Conservation (phyloP, 495 filamentous ascomycete genomes). For the Aspergillus egyptiacus region DNA sequence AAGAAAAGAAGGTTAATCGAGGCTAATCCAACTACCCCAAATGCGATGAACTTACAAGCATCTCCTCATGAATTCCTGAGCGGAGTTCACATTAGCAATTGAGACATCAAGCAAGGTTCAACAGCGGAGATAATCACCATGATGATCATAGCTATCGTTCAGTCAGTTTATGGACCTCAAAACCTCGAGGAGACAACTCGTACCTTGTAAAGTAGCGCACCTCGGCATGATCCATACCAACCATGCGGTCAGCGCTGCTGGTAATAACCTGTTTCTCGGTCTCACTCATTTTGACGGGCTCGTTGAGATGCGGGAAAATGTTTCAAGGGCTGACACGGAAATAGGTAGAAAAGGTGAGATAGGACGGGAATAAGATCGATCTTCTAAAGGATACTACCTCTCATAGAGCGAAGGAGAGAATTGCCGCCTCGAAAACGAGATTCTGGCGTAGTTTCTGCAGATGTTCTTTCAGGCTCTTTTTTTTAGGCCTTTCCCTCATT, state of each 20-base stretch:
- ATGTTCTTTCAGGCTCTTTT: conserved; percentile 22
- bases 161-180: conserved; percentile 27
- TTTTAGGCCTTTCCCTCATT: conserved; percentile 20
- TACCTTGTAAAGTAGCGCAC: conserved; percentile 97
- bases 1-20: conserved; percentile 13
- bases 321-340: neutral
- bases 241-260: conserved; percentile 48
- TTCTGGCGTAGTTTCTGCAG: conserved; percentile 4
- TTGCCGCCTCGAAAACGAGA: conserved; percentile 4
- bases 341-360: neutral
- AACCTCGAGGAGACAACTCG: conserved; percentile 23
- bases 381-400: conserved; percentile 7
- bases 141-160: conserved; percentile 76
- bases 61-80: conserved; percentile 93
- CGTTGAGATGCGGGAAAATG: conserved; percentile 1
- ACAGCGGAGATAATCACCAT: conserved; percentile 54
- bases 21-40: neutral
- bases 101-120: conserved; percentile 1
- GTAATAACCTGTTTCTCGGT: conserved; percentile 24
- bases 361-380: conserved; percentile 6
- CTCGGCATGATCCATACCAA: conserved; percentile 75
- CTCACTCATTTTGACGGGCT: conserved; percentile 28
- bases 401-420: conserved; percentile 1
- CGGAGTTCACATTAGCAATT: conserved; percentile 20
- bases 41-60: conserved; percentile 68